Base-by-base conservation (phyloP, 495 filamentous ascomycete genomes). In the Friedmanniomyces endolithicus region DNA sequence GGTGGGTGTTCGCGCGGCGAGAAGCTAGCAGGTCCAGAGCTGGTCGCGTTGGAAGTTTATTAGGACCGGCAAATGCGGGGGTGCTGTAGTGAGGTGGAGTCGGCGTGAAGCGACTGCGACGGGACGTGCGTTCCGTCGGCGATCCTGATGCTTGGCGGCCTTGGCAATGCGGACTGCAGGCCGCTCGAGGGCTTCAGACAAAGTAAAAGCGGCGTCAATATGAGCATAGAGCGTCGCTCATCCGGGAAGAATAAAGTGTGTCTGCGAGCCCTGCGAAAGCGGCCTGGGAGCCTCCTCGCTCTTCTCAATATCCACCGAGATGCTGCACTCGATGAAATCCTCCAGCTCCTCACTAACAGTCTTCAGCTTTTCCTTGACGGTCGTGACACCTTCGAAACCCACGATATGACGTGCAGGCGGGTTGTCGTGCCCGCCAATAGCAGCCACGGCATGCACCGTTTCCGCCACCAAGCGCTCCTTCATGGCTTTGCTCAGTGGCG, bases 271-370 rank as follows among this genome's bases (percentile, higher is more conserved):
- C 17, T 41, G 37, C 37, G 37, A 41, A 19, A 41, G 37, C 37
- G 37, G 37, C 29, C 19, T n/a, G 8, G 45, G 56, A 40, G 17
- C 58, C 64, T 56, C 72, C 19, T 64, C 61, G 72, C 55, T 71
- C 74, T 29, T 77, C 70, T 77, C 80, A 62, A 90, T 85, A 67
- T 92, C 89, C 34, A 90, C 88, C 0, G 84, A 84, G 58, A 84
- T 76, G 57, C 88, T 95, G 22, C 86, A 84, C 60, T 92, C 87
- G 29, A 95, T 83, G 70, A 96, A 97, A 54, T 96, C 92, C 67
- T 97, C 92, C 37, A 97, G 64, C 70, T 97, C 92, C 65, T 97
- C 90, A 50, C 87, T 94, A 1, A 95, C 85, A 20, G 88, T 96
- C 74, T 94, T 95, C 50, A 98, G 71, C 71, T 95, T 96, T 73